Evolutionary conservation across 805 yeast species (phyloP).

Genomic region (Brettanomyces custersianus): DNA sequence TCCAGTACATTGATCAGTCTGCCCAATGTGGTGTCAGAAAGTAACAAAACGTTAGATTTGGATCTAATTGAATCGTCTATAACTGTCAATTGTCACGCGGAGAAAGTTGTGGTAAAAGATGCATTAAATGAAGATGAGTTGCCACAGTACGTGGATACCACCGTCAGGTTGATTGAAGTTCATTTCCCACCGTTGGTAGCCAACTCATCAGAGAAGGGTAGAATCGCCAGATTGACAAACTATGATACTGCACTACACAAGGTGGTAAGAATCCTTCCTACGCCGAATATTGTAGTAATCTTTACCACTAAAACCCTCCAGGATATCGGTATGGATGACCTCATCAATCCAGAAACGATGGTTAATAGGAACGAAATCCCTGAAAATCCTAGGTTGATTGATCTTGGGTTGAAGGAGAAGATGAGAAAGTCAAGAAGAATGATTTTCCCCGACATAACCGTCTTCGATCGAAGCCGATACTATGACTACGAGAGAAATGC

Average conservation of each 20-base stretch:
- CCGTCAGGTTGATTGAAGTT: constrained; percentile 53
- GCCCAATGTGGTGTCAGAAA: constrained; percentile 35
- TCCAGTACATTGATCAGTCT: constrained; percentile 56
- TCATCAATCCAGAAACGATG: constrained; percentile 7
- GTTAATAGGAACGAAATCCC: constrained; percentile 23
- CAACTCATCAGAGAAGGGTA: constrained; percentile 33
- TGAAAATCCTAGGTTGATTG: constrained; percentile 21
- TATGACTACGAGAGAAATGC: constrained; percentile 49
- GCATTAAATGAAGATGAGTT: constrained; percentile 34
- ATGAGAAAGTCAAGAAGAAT: constrained; percentile 22
- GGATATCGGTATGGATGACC: constrained; percentile 13
- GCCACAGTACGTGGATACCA: constrained; percentile 51
- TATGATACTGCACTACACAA: constrained; percentile 35
- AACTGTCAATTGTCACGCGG: constrained; percentile 40
- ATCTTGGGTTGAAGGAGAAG: constrained; percentile 22
- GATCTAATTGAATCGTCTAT: constrained; percentile 33
- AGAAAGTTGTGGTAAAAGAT: constrained; percentile 32
- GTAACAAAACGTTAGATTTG: constrained; percentile 29
- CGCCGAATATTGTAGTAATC: constrained; percentile 60
- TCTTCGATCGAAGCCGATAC: constrained; percentile 38
- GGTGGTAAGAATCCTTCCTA: constrained; percentile 59
- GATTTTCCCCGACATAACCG: constrained; percentile 49
- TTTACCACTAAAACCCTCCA: constrained; percentile 35
- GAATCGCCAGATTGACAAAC: constrained; percentile 11
- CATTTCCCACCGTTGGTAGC: constrained; percentile 40